Evolutionary conservation across 352 stramenopile species (phyloP), one percentile per base, ranked within the genome.

Genomic region (Phytophthora pistaciae): DNA sequence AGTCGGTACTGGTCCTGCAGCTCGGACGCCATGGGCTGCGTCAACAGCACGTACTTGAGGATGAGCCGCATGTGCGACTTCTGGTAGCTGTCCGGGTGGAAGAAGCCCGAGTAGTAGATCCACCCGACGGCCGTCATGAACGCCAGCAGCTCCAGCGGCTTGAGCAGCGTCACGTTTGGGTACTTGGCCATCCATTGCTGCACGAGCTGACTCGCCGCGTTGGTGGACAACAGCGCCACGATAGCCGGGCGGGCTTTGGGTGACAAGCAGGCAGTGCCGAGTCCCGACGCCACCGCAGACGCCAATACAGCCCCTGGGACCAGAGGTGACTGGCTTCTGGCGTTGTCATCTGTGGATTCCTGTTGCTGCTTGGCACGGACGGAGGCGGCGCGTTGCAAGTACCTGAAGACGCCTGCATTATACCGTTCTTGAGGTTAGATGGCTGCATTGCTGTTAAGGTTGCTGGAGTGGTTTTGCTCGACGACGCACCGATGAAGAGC

Each of bases 31-130:
- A 75, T 76, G 1, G 70, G 31, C 1, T 79, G 72, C 3, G 71
- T 74, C 60, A 84, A 62, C 46, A 90, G 64, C 54, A 84, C 83
- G 72, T 90, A 89, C 69, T 84, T 87, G 63, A 86, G 83, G 59
- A 92, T 84, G 53, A 86, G 77, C 31, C 75, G 68, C 68, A 92
- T 70, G 66, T 92, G 83, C 1, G 80, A 80, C 4, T 70, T 72
- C 23, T 86, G 73, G 66, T 88, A 92, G 55, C 78, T 86, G 10
- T 90, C 82, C 3, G 83, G 85, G 46, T 88, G 70, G 68, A 91
- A 89, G 46, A 90, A 82, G 3, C 64, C 75, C 8, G 85, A 88
- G 66, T 80, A 85, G 64, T 87, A 81, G 70, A 91, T 90, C 84
- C 83, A 92, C 3, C 79, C 85, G 8, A 80, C 70, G 2, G 78